Percentiles rank a stretch among this genome's conserved stretches.
phyloP scores from a whole-genome alignment of 768 basidiomycete genomes.

The Suillus brevipes region DNA sequence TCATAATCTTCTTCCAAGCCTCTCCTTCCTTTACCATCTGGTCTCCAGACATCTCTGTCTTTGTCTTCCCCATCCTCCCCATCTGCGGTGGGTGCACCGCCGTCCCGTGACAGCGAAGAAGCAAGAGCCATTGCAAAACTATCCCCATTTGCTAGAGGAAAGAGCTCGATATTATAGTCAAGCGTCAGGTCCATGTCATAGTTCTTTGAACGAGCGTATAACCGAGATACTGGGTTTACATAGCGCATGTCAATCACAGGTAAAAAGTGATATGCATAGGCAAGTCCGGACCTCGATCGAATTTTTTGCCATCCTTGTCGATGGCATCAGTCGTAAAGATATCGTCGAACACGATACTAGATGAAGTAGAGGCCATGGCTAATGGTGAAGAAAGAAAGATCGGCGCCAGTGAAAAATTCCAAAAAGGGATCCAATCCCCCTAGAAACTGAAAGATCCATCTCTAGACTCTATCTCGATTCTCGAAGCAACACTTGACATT shows the following conservation, averaged over 20 bases:
- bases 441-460: not conserved
- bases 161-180: constrained; percentile 93
- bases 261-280: not conserved
- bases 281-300: constrained; percentile 77
- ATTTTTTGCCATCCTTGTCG: constrained; percentile 94
- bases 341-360: constrained; percentile 89
- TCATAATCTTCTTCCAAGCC: constrained; percentile 95
- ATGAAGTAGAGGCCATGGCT: constrained; percentile 55
- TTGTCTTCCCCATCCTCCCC: constrained; percentile 62
- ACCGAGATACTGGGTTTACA: constrained; percentile 74
- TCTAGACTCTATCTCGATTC: no score
- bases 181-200: constrained; percentile 91
- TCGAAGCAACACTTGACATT: not conserved
- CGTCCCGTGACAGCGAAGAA: constrained; percentile 64
- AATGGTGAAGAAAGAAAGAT: not conserved
- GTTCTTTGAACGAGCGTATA: constrained; percentile 87
- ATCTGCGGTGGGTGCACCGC: constrained; percentile 50
- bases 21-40: constrained; percentile 76
- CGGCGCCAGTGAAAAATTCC: not conserved
- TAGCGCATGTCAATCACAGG: constrained; percentile 10
- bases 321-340: constrained; percentile 85
- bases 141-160: constrained; percentile 67
- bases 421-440: not conserved
- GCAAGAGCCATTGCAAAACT: constrained; percentile 86
- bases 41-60: constrained; percentile 80